A percentile compares a stretch with the other conserved stretches of the same genome.
phyloP scores from a whole-genome alignment of 2,329 filamentous ascomycete genomes.

The Pyricularia sp. region DNA sequence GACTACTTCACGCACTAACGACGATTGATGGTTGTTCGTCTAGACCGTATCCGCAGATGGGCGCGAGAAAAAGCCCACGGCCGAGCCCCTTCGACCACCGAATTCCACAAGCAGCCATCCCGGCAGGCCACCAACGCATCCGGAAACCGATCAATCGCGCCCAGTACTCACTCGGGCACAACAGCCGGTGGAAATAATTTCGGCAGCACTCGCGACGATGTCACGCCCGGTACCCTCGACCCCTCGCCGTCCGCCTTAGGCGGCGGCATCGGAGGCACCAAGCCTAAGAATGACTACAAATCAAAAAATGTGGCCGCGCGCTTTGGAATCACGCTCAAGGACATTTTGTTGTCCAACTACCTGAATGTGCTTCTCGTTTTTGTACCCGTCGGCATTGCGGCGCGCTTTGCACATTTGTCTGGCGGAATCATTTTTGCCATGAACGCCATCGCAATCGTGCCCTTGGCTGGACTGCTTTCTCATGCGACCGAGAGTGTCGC shows the following conservation, averaged over 20 bases:
- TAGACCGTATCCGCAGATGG: constrained; percentile 5
- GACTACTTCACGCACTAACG: neutral
- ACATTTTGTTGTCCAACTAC: constrained; percentile 49
- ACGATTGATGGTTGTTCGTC: neutral
- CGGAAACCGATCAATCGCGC: neutral
- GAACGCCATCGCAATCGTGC: constrained; percentile 70
- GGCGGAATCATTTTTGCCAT: constrained; percentile 45
- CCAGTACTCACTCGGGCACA: neutral
- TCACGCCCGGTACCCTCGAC: neutral
- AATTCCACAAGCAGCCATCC: neutral
- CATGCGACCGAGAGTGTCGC: constrained; percentile 88
- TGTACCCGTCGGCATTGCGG: constrained; percentile 54
- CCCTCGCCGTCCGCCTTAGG: neutral
- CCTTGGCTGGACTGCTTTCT: constrained; percentile 72
- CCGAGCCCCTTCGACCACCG: neutral
- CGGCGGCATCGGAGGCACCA: neutral
- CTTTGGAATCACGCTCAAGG: neutral
- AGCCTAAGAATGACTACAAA: neutral
- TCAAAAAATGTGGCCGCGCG: neutral
- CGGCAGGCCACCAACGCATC: neutral
- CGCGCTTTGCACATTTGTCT: constrained; percentile 22
- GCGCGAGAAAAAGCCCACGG: constrained; percentile 4
- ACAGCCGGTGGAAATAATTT: neutral
- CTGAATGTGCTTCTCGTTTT: constrained; percentile 60
- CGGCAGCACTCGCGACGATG: neutral